phyloP scores from a whole-genome alignment of 2,329 filamentous ascomycete species.

The Talaromyces sp. region DNA sequence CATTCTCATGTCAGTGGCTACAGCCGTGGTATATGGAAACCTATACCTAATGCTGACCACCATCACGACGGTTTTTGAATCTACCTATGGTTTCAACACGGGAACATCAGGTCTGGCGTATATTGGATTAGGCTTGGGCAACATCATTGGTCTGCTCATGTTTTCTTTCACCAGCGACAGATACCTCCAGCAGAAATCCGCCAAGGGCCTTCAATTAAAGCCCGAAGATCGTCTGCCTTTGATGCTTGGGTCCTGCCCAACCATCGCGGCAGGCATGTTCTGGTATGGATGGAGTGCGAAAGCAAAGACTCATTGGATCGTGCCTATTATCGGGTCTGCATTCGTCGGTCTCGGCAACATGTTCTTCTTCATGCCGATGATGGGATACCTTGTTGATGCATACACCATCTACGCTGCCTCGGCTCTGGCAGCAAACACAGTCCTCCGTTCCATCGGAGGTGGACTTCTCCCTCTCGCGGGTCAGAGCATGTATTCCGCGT shows the following conservation, averaged over 20 bases:
- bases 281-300: constrained; percentile 55
- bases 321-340: constrained; percentile 54
- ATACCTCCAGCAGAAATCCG: constrained; percentile 17
- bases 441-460: constrained; percentile 52
- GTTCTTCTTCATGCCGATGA: constrained; percentile 46
- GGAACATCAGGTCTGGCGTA: constrained; percentile 47
- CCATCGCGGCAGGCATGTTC: constrained; percentile 38
- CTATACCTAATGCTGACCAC: constrained; percentile 58
- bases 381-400: constrained; percentile 59
- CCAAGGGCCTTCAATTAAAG: constrained; percentile 15
- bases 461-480: constrained; percentile 60
- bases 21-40: constrained; percentile 56
- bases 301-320: constrained; percentile 50
- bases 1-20: constrained; percentile 52
- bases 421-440: constrained; percentile 51
- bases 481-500: constrained; percentile 42
- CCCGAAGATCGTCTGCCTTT: constrained; percentile 19
- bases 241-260: constrained; percentile 8
- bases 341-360: constrained; percentile 53
- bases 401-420: constrained; percentile 41
- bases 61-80: constrained; percentile 51
- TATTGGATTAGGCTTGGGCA: constrained; percentile 49
- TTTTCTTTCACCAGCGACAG: constrained; percentile 21
- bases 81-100: constrained; percentile 50
- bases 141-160: constrained; percentile 17